Conservation (phyloP, 345 rosid species). For the Barbarea vulgaris region DNA sequence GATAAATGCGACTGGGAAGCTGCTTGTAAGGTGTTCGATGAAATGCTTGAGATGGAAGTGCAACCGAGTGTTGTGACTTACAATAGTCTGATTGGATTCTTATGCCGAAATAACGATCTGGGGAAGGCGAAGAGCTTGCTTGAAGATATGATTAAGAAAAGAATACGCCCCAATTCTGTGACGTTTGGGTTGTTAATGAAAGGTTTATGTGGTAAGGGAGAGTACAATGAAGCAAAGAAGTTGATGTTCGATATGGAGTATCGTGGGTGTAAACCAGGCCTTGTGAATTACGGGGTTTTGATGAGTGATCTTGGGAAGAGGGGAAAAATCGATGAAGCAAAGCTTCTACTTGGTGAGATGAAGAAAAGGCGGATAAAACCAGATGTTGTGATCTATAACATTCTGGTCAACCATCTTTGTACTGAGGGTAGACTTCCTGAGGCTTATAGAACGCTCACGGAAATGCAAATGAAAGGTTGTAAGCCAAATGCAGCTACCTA, state of each 20-base stretch:
- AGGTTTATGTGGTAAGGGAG: constrained; percentile 65
- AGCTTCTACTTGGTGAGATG: constrained; percentile 69
- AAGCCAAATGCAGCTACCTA: constrained; percentile 89
- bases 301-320: constrained; percentile 80
- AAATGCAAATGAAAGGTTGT: constrained; percentile 77
- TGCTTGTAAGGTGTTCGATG: constrained; percentile 63
- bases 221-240: constrained; percentile 65
- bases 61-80: constrained; percentile 70
- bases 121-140: constrained; percentile 53
- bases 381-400: constrained; percentile 79
- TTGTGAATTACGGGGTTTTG: constrained; percentile 74
- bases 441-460: constrained; percentile 65
- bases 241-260: constrained; percentile 92
- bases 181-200: constrained; percentile 76
- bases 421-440: constrained; percentile 56
- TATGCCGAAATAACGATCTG: constrained; percentile 50
- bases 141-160: constrained; percentile 55
- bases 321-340: constrained; percentile 78
- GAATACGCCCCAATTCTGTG: constrained; percentile 57
- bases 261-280: constrained; percentile 69
- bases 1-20: constrained; percentile 43
- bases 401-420: constrained; percentile 73
- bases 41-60: constrained; percentile 77
- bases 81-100: constrained; percentile 61
- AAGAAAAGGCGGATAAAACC: constrained; percentile 71